These are phyloP conservation scores for Thamnidium elegans DNA, from an alignment of 192 early-diverging fungal species.

Conservation along the genomic window DNA sequence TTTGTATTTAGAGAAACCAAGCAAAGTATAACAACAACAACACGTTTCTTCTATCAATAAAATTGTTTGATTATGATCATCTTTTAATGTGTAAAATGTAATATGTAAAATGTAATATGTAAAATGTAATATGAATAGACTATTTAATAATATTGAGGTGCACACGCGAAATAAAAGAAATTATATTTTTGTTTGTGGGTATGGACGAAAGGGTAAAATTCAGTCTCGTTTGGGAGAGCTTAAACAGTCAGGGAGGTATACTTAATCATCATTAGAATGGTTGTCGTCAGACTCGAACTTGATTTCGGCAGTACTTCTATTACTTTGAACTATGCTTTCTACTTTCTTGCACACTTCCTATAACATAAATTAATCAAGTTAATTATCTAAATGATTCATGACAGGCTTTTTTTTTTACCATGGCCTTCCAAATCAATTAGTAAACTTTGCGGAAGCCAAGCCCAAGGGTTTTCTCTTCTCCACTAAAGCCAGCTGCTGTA, in stretches of 20 bases:
- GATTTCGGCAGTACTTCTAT: background rate
- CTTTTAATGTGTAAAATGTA: no score
- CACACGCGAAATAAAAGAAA: background rate
- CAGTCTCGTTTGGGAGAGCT: constrained; percentile 1
- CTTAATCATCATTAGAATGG: background rate
- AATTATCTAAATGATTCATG: background rate
- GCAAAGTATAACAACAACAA: background rate
- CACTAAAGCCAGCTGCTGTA: constrained; percentile 1
- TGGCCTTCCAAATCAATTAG: constrained; percentile 2
- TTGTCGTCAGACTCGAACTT: background rate
- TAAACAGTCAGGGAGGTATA: constrained; percentile 5
- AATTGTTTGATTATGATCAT: no score
- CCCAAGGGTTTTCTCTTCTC: background rate
- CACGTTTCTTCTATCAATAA: background rate
- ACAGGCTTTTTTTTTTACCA: background rate
- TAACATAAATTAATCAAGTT: background rate
- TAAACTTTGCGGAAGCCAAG: background rate
- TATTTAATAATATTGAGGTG: background rate
- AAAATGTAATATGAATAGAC: no score
- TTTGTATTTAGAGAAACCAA: constrained; percentile 12
- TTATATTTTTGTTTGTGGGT: no score
- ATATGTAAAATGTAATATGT: no score
- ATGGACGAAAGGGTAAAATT: constrained; percentile 3
- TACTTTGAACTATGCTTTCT: constrained; percentile 1
- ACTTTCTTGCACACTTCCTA: background rate